Base-by-base conservation (phyloP, 148 eudicot genomes). In the Fagopyrum homotropicum region DNA sequence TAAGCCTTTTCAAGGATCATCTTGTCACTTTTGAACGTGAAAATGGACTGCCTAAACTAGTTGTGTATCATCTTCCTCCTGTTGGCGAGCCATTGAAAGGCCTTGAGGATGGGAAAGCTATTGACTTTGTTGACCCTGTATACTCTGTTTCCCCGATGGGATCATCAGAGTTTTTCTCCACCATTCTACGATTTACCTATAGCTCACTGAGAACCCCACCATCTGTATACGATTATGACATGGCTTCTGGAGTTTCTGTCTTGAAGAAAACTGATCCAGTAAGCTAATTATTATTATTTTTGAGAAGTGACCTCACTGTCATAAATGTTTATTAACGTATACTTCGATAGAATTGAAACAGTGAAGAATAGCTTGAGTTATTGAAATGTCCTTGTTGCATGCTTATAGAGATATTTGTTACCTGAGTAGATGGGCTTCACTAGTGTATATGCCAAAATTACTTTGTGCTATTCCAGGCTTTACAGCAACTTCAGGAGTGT, bases 151-250 rank as follows among this genome's bases (percentile, higher is more conserved):
- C 82, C 77, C 82, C 79, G 45, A 76, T 79, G 70, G 89, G 86
- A 76, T 94, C 98, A 76, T 94, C 98, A 6, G 82, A 85, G 75
- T 91, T 83, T 81, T 80, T 82, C 75, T 94, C 98, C 80, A 85
- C 81, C 52, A 74, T 91, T 79, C 77, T 94, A 79, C 86, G 97
- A 66, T 88, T 84, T 84, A 75, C 77, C n/a, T 91, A 90, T 80
- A 90, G 93, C 85, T 94, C 98, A 46, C 55, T 94, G 88, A 91
- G 90, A 85, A 91, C 96, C 48, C 97, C 98, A 14, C 78, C 61
- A 29, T 89, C 98, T 57, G 89, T 92, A 43, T 90, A 79, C 73
- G 96, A 91, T 81, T 87, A 91, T 85, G 98, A 91, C 83, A 90
- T 94, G 98, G 84, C 84, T 74, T 82, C 91, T 30, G 93, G 97